Percentiles rank a stretch among this genome's conserved stretches.
Evolutionary conservation across 2,329 filamentous ascomycete genomes (phyloP).

Genomic region (Neopestalotiopsis clavispora): DNA sequence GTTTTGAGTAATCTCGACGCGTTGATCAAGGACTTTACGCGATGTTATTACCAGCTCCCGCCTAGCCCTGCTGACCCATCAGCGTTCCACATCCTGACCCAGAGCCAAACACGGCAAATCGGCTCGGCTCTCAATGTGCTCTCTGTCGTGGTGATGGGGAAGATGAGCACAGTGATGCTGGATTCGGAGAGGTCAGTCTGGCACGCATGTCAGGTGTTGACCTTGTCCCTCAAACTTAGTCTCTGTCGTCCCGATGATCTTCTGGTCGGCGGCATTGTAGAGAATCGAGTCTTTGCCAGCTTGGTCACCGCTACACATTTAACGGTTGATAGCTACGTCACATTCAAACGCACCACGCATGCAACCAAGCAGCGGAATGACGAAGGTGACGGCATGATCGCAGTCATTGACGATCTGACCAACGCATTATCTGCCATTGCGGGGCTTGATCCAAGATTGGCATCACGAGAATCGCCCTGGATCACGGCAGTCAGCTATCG

Average conservation of each 20-base stretch:
- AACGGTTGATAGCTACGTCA: slow-evolving; percentile 6
- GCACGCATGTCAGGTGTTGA: neutral
- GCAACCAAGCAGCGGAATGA: slow-evolving; percentile 1
- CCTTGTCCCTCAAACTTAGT: slow-evolving; percentile 8
- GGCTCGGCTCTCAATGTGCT: neutral
- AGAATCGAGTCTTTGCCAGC: slow-evolving; percentile 3
- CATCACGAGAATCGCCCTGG: neutral
- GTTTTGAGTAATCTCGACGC: slow-evolving; percentile 4
- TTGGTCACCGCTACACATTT: slow-evolving; percentile 7
- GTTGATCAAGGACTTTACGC: slow-evolving; percentile 11
- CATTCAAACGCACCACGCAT: neutral
- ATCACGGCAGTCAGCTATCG: slow-evolving; percentile 7
- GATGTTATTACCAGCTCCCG: slow-evolving; percentile 11
- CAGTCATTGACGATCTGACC: slow-evolving; percentile 3
- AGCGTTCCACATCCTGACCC: slow-evolving; percentile 6
- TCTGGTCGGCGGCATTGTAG: slow-evolving; percentile 8
- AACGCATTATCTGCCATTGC: neutral
- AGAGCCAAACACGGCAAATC: neutral
- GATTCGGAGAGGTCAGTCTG: neutral
- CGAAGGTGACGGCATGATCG: neutral
- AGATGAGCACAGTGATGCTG: neutral
- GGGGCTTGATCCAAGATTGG: neutral
- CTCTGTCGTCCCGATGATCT: slow-evolving; percentile 5
- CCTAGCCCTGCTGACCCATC: slow-evolving; percentile 6
- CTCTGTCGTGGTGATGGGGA: neutral